A percentile compares a stretch with the other conserved stretches of the same genome.
Conservation (phyloP, 2,329 filamentous ascomycete genomes). For the Epicoccum sorghinum region DNA sequence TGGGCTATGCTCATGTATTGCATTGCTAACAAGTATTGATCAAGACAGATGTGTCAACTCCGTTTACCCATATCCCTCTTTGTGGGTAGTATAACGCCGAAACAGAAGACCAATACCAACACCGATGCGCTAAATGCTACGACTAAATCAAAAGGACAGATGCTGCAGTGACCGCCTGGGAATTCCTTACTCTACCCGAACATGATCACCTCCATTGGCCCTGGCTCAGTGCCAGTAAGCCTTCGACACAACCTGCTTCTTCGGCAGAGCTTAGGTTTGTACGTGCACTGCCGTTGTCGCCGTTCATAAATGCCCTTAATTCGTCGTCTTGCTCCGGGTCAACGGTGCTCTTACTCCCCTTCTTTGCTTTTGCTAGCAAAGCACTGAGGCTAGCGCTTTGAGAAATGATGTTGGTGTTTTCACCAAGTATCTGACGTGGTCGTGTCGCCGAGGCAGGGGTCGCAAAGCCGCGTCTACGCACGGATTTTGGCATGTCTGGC, state of each 20-base stretch:
- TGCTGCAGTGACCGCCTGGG: no score
- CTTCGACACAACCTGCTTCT: slow-evolving; percentile 88
- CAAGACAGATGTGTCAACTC: slow-evolving; percentile 7
- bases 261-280: slow-evolving; percentile 56
- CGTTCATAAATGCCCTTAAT: slow-evolving; percentile 75
- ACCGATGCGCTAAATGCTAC: slow-evolving; percentile 19
- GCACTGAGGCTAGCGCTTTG: slow-evolving; percentile 46
- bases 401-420: slow-evolving; percentile 52
- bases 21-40: neutral
- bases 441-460: slow-evolving; percentile 43
- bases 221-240: slow-evolving; percentile 85
- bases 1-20: neutral
- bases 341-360: slow-evolving; percentile 36
- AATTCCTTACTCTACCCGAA: no score
- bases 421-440: slow-evolving; percentile 54
- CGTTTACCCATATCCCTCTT: neutral
- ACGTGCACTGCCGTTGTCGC: slow-evolving; percentile 64
- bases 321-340: slow-evolving; percentile 64
- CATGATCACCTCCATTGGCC: slow-evolving; percentile 74
- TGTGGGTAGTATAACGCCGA: slow-evolving; percentile 8
- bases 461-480: slow-evolving; percentile 31
- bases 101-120: slow-evolving; percentile 7
- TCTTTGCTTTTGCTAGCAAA: slow-evolving; percentile 42
- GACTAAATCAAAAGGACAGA: slow-evolving; percentile 6
- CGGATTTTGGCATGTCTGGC: slow-evolving; percentile 48